These are phyloP conservation scores for Tulasnella sp. DNA, from an alignment of 768 basidiomycete genomes.

Conservation along the genomic window DNA sequence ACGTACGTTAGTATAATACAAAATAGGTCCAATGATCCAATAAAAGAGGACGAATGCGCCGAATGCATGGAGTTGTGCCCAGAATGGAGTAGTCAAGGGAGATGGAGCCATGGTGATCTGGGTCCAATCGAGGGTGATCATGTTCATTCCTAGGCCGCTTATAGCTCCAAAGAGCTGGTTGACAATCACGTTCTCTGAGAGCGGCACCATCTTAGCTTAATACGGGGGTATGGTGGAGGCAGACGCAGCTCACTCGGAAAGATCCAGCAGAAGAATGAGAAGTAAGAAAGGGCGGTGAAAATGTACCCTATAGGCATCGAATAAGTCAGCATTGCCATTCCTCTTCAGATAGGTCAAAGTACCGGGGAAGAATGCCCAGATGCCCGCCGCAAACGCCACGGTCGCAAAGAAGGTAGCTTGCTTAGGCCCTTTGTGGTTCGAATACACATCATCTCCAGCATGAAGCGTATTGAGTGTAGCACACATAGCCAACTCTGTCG, in stretches of 20 bases:
- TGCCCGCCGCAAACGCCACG: slow-evolving; percentile 58
- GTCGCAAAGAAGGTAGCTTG: slow-evolving; percentile 80
- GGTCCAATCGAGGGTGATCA: slow-evolving; percentile 92
- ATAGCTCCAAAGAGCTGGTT: slow-evolving; percentile 88
- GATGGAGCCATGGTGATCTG: slow-evolving; percentile 65
- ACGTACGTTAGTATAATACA: slow-evolving; percentile 93
- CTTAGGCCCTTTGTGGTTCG: slow-evolving; percentile 47
- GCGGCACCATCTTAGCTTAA: not conserved
- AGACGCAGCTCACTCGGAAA: slow-evolving; percentile 32
- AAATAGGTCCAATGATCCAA: slow-evolving; percentile 85
- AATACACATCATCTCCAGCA: slow-evolving; percentile 72
- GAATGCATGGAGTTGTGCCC: slow-evolving; percentile 91
- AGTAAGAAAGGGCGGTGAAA: slow-evolving; percentile 80
- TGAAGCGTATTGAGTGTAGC: slow-evolving; percentile 93
- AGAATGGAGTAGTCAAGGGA: slow-evolving; percentile 86
- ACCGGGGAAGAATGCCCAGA: slow-evolving; percentile 91
- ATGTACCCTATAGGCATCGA: slow-evolving; percentile 62
- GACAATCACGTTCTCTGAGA: slow-evolving; percentile 61
- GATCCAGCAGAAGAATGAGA: slow-evolving; percentile 93
- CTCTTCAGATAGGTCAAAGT: slow-evolving; percentile 32
- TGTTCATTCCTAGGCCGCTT: slow-evolving; percentile 81
- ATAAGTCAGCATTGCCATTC: not conserved
- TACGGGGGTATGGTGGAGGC: not conserved
- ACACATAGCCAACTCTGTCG: slow-evolving; percentile 86
- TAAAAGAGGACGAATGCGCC: slow-evolving; percentile 82